Evolutionary conservation across 1,284 basidiomycete species (phyloP).

Genomic region (Microbotryomycetes sp.): DNA sequence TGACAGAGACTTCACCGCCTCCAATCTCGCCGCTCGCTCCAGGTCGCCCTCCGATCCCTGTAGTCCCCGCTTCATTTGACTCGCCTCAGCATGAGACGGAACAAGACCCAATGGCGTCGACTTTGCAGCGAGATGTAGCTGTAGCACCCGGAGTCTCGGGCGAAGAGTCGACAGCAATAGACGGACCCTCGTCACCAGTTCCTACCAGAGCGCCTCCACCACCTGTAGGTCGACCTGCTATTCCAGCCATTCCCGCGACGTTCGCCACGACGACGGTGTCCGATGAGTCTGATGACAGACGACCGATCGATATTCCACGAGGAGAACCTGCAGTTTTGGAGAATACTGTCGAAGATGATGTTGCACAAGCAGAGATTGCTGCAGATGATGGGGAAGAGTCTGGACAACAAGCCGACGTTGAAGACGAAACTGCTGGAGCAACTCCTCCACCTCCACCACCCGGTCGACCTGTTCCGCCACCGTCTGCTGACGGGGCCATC

Average conservation of each 20-base stretch:
- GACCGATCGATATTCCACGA: neutral
- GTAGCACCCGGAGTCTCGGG: neutral
- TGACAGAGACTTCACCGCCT: neutral
- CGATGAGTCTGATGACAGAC: neutral
- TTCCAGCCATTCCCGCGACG: neutral
- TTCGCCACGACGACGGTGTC: constrained; percentile 4
- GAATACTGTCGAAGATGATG: neutral
- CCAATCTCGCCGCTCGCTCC: neutral
- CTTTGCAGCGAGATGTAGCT: neutral
- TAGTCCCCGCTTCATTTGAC: neutral
- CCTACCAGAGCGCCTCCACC: neutral
- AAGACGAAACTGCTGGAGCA: neutral
- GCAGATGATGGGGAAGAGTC: constrained; percentile 6
- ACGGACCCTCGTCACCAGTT: too few relatives aligned
- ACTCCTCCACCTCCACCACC: neutral
- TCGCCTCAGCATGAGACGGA: neutral
- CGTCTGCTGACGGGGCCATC: neutral
- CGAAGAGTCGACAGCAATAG: neutral
- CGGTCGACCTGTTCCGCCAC: constrained; percentile 1
- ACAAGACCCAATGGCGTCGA: neutral
- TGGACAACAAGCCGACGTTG: constrained; percentile 7
- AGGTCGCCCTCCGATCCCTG: neutral
- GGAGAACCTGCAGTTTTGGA: neutral
- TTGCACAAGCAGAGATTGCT: neutral
- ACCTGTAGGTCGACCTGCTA: neutral